Conservation (phyloP, 2,329 filamentous ascomycete genomes). For the Cercospora zeina region DNA sequence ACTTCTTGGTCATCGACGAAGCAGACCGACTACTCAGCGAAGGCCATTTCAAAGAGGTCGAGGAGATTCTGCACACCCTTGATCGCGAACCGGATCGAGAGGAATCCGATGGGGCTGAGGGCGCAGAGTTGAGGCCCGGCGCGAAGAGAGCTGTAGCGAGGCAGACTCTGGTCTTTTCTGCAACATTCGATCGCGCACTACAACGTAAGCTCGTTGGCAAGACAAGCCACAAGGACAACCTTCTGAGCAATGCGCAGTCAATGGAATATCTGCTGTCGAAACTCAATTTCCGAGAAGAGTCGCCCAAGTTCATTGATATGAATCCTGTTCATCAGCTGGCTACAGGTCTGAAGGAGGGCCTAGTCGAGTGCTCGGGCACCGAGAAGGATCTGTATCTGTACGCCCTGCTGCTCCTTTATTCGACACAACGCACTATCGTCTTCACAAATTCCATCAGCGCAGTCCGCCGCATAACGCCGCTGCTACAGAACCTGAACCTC, state of each 20-base stretch:
- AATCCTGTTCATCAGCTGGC: conserved; percentile 91
- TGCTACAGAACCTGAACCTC: conserved; percentile 79
- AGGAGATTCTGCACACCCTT: conserved; percentile 79
- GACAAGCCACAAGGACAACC: conserved; percentile 59
- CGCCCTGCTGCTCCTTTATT: conserved; percentile 77
- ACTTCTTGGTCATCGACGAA: conserved; percentile 88
- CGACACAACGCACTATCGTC: conserved; percentile 76
- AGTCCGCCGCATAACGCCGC: conserved; percentile 79
- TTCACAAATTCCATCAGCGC: conserved; percentile 97
- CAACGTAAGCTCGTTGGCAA: conserved; percentile 89
- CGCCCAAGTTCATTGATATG: conserved; percentile 87
- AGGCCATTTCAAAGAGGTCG: conserved; percentile 91
- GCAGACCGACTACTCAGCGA: conserved; percentile 88
- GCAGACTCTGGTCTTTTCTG: conserved; percentile 94
- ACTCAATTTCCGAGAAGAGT: conserved; percentile 79
- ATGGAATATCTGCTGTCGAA: conserved; percentile 89
- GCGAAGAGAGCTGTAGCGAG: conserved; percentile 43
- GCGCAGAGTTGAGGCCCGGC: neutral
- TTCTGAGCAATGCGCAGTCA: conserved; percentile 62
- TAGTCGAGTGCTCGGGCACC: conserved; percentile 87
- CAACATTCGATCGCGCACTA: conserved; percentile 87
- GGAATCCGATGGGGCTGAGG: conserved; percentile 36
- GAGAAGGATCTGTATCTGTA: conserved; percentile 98
- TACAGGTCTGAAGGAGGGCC: conserved; percentile 76
- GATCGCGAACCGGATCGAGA: conserved; percentile 62